Conservation (phyloP, 305 asterid species). For the Fraxinus dipetala region DNA sequence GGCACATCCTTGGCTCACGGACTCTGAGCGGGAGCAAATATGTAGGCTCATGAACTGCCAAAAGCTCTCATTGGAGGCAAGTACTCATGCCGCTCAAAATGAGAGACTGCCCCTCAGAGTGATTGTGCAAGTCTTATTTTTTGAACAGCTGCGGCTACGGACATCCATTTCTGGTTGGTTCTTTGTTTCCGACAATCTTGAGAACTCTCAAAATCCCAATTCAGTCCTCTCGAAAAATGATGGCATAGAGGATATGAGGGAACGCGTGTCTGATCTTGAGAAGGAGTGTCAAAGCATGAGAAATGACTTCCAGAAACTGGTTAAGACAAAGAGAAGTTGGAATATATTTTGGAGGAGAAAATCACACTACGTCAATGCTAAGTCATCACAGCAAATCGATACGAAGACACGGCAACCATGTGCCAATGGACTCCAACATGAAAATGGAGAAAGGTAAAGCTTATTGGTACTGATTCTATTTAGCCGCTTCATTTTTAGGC, state of each 20-base stretch:
- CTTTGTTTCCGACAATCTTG: constrained; percentile 66
- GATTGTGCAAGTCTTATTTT: constrained; percentile 77
- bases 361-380: constrained; percentile 26
- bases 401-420: background rate
- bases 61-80: constrained; percentile 86
- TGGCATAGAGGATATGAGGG: constrained; percentile 61
- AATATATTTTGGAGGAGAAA: constrained; percentile 72
- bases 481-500: background rate
- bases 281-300: constrained; percentile 79
- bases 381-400: constrained; percentile 25
- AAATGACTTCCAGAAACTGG: constrained; percentile 63
- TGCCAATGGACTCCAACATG: constrained; percentile 13
- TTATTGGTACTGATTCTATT: background rate
- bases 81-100: constrained; percentile 89
- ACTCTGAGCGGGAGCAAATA: constrained; percentile 69
- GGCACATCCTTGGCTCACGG: constrained; percentile 94
- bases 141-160: constrained; percentile 83
- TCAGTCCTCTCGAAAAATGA: constrained; percentile 36
- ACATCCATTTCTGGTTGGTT: constrained; percentile 92
- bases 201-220: constrained; percentile 50
- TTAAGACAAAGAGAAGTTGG: constrained; percentile 65
- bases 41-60: constrained; percentile 85
- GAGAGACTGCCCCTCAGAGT: constrained; percentile 91
- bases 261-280: constrained; percentile 68
- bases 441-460: constrained; percentile 5